Base-by-base conservation (phyloP, 176 grass and related monocot species). In the Zizania latifolia region DNA sequence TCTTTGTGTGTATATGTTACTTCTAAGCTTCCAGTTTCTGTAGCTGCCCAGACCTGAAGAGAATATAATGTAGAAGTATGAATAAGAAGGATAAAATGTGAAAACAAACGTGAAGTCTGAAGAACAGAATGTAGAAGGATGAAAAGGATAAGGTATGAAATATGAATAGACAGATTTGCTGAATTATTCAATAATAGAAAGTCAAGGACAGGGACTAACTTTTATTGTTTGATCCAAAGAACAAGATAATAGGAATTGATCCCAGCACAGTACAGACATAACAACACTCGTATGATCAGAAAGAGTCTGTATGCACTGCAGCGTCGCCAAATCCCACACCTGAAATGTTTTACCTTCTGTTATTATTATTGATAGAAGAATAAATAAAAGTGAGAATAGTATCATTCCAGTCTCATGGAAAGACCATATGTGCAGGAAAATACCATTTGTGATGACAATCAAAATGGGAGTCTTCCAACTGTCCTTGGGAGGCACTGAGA, bases 221-320 rank as follows among this genome's bases (percentile, higher is more conserved):
- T 99, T 99, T 87, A 99, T 81, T 71, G 96, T 92, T 76, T 68
- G 76, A 68, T 99, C 96, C 81, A 99, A 86, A 44, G 96, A 99
- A 80, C 87, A 99, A 10, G 96, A 99, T 82, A 99, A 78, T 51
- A 99, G 84, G 82, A 99, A 99, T 36, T 99, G 89, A 70, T 99
- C 92, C 96, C 96, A 99, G 78, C 92, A 95, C 35, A 99, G 77
- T 41, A 99, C 60, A 79, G 92, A 92, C 92, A 95, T 99, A 37
- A 99, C 92, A 58, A 88, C 87, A 57, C 71, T 78, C 2, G 85
- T 86, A 75, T 99, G 96, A 61, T 92, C 92, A 62, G 87, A 86
- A 73, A 99, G 96, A 4, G 89, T 99, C 69, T 95, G 96, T 75
- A 95, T 72, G 44, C 96, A 95, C 73, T 92, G 96, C 71, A 99